phyloP scores from a whole-genome alignment of 345 rosid genomes.

The Eucalyptus lansdowneana region DNA sequence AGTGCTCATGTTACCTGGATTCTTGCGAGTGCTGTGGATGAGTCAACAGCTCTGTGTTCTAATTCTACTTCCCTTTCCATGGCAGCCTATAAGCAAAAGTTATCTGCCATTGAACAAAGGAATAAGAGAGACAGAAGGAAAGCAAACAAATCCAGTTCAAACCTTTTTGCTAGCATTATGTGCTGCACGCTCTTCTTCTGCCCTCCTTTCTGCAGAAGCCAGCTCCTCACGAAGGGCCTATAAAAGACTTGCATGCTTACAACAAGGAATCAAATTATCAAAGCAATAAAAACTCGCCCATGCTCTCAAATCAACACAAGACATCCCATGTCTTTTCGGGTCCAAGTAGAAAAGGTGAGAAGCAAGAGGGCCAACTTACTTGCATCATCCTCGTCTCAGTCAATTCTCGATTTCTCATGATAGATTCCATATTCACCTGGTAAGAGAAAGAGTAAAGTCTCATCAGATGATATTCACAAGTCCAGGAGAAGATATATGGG shows the following conservation, averaged over 20 bases:
- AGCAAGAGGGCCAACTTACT: constrained; percentile 26
- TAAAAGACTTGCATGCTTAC: neutral
- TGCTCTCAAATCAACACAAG: neutral
- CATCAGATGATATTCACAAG: neutral
- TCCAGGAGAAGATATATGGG: neutral
- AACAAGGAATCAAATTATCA: neutral
- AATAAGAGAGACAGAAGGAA: neutral
- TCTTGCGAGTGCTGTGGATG: constrained; percentile 92
- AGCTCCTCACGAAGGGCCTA: constrained; percentile 98
- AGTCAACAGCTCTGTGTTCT: constrained; percentile 89
- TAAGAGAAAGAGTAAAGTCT: neutral
- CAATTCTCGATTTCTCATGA: constrained; percentile 93
- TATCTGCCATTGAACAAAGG: neutral
- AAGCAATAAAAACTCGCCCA: neutral
- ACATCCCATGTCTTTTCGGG: neutral
- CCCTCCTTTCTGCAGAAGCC: constrained; percentile 81
- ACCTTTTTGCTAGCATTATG: constrained; percentile 96
- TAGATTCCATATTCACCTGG: constrained; percentile 90
- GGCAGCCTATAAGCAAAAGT: constrained; percentile 50
- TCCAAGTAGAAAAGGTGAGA: neutral
- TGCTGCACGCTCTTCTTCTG: constrained; percentile 89
- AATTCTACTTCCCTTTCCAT: constrained; percentile 94
- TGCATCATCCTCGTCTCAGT: constrained; percentile 99
- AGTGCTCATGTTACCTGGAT: constrained; percentile 59
- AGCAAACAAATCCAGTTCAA: constrained; percentile 2